Conservation (phyloP, 2,329 filamentous ascomycete species). For the Rutstroemia sp. region DNA sequence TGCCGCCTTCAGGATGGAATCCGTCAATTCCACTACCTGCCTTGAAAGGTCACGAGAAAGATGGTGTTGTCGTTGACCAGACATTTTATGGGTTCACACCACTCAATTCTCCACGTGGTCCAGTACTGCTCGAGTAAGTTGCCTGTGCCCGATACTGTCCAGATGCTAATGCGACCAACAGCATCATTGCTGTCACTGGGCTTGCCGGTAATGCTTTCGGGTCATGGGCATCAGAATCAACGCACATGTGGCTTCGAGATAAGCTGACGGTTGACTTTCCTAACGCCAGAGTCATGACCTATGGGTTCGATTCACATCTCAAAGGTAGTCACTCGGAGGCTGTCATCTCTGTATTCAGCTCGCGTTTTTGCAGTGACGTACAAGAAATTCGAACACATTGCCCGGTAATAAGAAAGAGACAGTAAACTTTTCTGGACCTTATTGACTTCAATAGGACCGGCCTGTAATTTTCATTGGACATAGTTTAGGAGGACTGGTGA, state of each 20-base stretch:
- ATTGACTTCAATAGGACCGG: not conserved
- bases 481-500: conserved; percentile 32
- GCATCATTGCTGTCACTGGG: conserved; percentile 35
- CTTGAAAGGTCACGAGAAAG: not conserved
- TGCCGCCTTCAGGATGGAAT: conserved; percentile 3
- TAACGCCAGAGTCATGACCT: conserved; percentile 27
- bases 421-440: not conserved
- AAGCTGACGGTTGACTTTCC: conserved; percentile 30
- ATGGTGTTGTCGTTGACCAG: conserved; percentile 7
- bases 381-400: conserved; percentile 14
- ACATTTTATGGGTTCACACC: conserved; percentile 9
- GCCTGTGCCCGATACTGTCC: not conserved
- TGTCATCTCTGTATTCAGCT: conserved; percentile 4
- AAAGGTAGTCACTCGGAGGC: conserved; percentile 1
- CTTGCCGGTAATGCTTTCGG: conserved; percentile 33
- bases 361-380: conserved; percentile 19
- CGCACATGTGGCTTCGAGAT: conserved; percentile 32
- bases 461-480: conserved; percentile 30
- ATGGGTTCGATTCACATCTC: conserved; percentile 29
- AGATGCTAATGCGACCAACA: not conserved
- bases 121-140: conserved; percentile 5
- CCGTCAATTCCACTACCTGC: not conserved
- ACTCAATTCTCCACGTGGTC: conserved; percentile 1
- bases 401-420: not conserved
- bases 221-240: conserved; percentile 32